Conservation (phyloP, 495 filamentous ascomycete genomes). For the Pyronema omphalodes region DNA sequence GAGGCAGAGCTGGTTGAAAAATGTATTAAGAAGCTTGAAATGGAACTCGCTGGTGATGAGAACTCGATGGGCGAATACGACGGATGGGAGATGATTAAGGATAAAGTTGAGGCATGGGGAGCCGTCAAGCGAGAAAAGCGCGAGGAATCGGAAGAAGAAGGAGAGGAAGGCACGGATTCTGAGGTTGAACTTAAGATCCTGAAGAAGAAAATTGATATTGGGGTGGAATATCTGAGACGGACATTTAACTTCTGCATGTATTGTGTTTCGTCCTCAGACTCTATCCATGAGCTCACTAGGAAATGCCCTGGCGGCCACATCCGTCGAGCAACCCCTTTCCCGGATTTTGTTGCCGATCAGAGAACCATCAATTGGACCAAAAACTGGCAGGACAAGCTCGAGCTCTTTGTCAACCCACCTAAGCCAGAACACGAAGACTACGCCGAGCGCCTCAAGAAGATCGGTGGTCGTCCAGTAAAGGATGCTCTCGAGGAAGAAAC, state of each 20-base stretch:
- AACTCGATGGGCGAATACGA: conserved; percentile 17
- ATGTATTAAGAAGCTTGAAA: conserved; percentile 53
- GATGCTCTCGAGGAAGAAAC: conserved; percentile 78
- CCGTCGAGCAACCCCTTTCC: conserved; percentile 55
- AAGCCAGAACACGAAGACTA: conserved; percentile 64
- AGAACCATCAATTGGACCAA: conserved; percentile 98
- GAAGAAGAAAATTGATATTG: conserved; percentile 90
- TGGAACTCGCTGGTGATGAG: conserved; percentile 45
- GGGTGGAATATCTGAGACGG: conserved; percentile 89
- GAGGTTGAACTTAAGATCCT: conserved; percentile 49
- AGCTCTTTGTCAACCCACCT: conserved; percentile 29
- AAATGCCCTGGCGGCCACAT: conserved; percentile 96
- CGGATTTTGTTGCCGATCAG: conserved; percentile 80
- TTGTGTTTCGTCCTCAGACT: conserved; percentile 96
- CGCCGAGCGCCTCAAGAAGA: conserved; percentile 37
- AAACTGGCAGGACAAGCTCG: conserved; percentile 94
- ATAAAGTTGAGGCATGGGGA: conserved; percentile 52
- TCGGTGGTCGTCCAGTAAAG: conserved; percentile 73
- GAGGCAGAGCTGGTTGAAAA: conserved; percentile 22
- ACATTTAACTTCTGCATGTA: conserved; percentile 99
- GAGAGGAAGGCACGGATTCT: conserved; percentile 54
- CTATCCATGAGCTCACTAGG: conserved; percentile 79
- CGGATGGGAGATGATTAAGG: conserved; percentile 42
- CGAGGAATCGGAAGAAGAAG: conserved; percentile 37
- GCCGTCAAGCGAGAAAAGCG: conserved; percentile 53